Evolutionary conservation across 495 filamentous ascomycete genomes (phyloP), one percentile per base, ranked within the genome.

Genomic region (Collariella sp.): DNA sequence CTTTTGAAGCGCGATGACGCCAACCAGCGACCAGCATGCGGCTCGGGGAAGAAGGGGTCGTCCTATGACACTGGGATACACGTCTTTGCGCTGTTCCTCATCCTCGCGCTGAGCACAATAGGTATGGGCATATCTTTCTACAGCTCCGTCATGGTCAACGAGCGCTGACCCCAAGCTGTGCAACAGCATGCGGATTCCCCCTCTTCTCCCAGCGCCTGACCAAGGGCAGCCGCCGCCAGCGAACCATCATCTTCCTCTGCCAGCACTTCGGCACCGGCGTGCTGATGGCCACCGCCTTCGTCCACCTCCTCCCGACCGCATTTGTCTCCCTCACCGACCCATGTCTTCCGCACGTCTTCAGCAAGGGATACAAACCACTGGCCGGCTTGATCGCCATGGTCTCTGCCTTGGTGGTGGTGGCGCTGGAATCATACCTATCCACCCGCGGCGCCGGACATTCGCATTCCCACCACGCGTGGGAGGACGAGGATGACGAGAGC

Each of bases 191-290:
- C 66, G 79, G 70, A 22, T 77, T 83, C 57, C 81, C 81, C 22
- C 66, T 83, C 51, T 71, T 84, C 60, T 78, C 75, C 18, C 68
- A 76, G 45, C 70, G 78, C 63, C 62, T 69, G 33, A 69, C 77
- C 31, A 62, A 59, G 34, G 62, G 69, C 55, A 68, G 75, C 56
- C 63, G 68, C 55, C 60, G 67, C 41, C 70, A 76, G 57, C 65
- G 62, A 47, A 73, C 61, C 53, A 77, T 83, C 57, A 71, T 91
- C 57, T 89, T 89, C 69, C 67, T 86, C 42, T 87, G 84, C 26
- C 85, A 87, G 47, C 86, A 91, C 69, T 91, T 94, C 59, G 88
- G 88, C 35, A 93, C 88, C 5, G 88, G 88, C 20, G 88, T 94
- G 9, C 71, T 94, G 29, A 86, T 93, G 56, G 87, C 88, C 18